Evolutionary conservation across 2,329 filamentous ascomycete species (phyloP), one percentile per base, ranked within the genome.

Genomic region (Fusarium sublunatum): DNA sequence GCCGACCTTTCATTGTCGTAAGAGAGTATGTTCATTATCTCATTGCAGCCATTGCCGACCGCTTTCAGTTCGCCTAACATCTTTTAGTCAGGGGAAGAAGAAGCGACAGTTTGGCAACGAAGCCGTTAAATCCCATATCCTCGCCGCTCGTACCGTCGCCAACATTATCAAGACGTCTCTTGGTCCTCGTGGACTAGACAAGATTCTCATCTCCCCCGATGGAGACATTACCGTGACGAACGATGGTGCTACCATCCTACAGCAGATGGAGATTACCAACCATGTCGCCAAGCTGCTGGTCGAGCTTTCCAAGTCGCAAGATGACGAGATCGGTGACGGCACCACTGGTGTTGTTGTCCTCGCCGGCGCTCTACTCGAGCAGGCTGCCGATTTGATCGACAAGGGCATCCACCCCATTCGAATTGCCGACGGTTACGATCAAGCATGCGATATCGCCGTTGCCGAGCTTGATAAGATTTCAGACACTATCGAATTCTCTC

Each of bases 151-250:
- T 76, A 98, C 95, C 56, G 93, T 99, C 71, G 91, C 95, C 70
- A 96, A 93, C 81, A 95, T 99, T 72, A 92, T 99, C 80, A 97
- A 96, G 84, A 95, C 92, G 61, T 99, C 96, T 67, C 85, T 99
- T 72, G 95, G 95, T 46, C 95, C 95, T 51, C 91, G 95, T 70
- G 95, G 95, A 65, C 88, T 99, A 74, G 95, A 99, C 84, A 99
- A 99, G 84, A 99, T 99, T 75, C 87, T 99, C 71, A 99, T 99
- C 73, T 99, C 95, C 47, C 91, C 95, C 61, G 95, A 99, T 77
- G 95, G 95, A 77, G 95, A 99, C 79, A 99, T 99, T 77, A 99
- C 95, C 62, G 93, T 99, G 63, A 99, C 95, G 70, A 99, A 99
- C 82, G 95, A 99, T 81, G 95, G 95, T 73, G 96, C 96, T 52